phyloP scores from a whole-genome alignment of 495 filamentous ascomycete genomes.

The Darksidea phi region DNA sequence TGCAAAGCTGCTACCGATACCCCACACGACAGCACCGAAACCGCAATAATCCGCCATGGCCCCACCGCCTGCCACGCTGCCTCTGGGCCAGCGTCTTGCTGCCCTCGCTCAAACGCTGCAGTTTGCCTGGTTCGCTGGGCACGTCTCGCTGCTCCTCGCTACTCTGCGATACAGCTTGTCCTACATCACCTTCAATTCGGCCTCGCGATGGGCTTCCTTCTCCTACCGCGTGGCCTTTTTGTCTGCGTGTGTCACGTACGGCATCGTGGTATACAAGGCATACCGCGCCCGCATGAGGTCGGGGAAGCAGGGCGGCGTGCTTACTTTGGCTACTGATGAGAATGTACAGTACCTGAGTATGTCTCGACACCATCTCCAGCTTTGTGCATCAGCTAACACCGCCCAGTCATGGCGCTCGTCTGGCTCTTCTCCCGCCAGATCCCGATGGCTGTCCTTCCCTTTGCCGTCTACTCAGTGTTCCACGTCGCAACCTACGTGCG shows the following conservation, averaged over 20 bases:
- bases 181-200: conserved; percentile 79
- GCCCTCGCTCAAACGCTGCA: conserved; percentile 83
- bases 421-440: conserved; percentile 93
- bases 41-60: conserved; percentile 56
- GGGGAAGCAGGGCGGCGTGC: conserved; percentile 53
- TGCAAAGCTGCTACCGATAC: conserved; percentile 8
- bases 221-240: conserved; percentile 88
- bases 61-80: conserved; percentile 67
- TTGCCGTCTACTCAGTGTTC: conserved; percentile 96
- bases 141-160: conserved; percentile 78
- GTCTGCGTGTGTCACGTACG: conserved; percentile 86
- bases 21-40: conserved; percentile 18
- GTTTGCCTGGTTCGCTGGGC: conserved; percentile 87
- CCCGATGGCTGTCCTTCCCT: conserved; percentile 85
- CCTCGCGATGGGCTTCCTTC: conserved; percentile 68
- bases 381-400: conserved; percentile 5
- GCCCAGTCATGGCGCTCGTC: conserved; percentile 82
- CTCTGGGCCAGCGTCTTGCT: conserved; percentile 71
- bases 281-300: conserved; percentile 71
- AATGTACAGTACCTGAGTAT: conserved; percentile 96
- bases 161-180: conserved; percentile 78
- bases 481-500: conserved; percentile 87
- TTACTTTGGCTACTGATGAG: conserved; percentile 77
- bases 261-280: conserved; percentile 99
- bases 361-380: conserved; percentile 40